Evolutionary conservation across 495 filamentous ascomycete genomes (phyloP), one percentile per base, ranked within the genome.

Genomic region (Penicillium argentinense): DNA sequence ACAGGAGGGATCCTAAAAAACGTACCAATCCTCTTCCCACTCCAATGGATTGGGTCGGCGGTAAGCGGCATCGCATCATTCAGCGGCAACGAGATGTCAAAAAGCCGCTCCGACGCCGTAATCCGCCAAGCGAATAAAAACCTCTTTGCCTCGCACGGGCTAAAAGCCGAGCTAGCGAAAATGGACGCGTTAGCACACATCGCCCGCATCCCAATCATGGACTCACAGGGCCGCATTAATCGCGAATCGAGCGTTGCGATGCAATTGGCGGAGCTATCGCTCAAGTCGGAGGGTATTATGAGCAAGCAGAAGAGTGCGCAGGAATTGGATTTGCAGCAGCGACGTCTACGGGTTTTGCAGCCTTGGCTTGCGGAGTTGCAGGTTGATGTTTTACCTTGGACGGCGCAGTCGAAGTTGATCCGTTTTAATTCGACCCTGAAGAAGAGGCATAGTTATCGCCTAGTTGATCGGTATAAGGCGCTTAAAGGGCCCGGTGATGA

Each of bases 21-120:
- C 8, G 60, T 70, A 6, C 67, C 67, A 0, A 52, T 66, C 17
- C 51, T 66, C 1, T 68, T 63, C 38, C 60, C 64, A 0, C 32
- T 66, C 2, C 53, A 47, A 24, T 60, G 66, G 51, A 45, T 67
- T 9, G 64, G 63, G 1, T 49, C 41, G 0, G 51, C 40, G 2
- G 55, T 68, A 14, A 64, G 60, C 39, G 51, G 49, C 5, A 36
- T 59, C 8, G 63, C 63, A 6, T 56, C 56, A 17, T 21, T 62
- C 1, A 56, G 63, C 3, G 57, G 59, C 4, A 41, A 52, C 17
- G 61, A 56, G 7, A 41, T 64, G 4, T 56, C 54, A 3, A 68
- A 67, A 36, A 49, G 54, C n/a, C 47, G 59, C 2, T 57, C 60
- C 0, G 67, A 68, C 41, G 48, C 43, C 1, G 47, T 48, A 4